phyloP scores from a whole-genome alignment of 768 basidiomycete genomes.

The Tulasnella sp. region DNA sequence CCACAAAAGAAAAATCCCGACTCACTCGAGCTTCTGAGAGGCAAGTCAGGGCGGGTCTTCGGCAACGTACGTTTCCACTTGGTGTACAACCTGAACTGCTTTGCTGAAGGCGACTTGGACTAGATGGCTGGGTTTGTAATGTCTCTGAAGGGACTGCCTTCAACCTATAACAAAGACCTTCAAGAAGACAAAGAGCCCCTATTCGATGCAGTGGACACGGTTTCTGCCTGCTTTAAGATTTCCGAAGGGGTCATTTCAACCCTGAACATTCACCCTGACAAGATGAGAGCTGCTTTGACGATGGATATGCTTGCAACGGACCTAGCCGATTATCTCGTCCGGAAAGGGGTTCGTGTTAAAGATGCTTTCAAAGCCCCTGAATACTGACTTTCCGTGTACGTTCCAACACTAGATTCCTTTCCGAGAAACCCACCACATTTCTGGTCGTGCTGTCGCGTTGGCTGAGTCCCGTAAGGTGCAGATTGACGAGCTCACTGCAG shows the following conservation, averaged over 20 bases:
- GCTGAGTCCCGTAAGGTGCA: constrained; percentile 81
- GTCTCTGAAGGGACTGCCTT: constrained; percentile 94
- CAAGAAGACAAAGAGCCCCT: constrained; percentile 98
- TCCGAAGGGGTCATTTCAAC: constrained; percentile 93
- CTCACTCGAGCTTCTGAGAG: constrained; percentile 89
- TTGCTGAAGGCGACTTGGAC: constrained; percentile 17
- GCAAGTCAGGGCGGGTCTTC: constrained; percentile 92
- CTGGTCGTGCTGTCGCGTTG: constrained; percentile 91
- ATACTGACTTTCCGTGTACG: constrained; percentile 10
- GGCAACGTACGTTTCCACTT: constrained; percentile 61
- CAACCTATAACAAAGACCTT: constrained; percentile 98
- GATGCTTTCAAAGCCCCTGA: not conserved
- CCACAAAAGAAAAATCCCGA: constrained; percentile 99
- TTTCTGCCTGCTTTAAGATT: constrained; percentile 84
- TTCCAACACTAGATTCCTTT: constrained; percentile 72
- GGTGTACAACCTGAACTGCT: constrained; percentile 16
- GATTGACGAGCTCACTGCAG: constrained; percentile 71
- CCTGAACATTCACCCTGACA: constrained; percentile 79
- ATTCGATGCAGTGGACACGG: constrained; percentile 88
- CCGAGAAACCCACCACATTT: constrained; percentile 97
- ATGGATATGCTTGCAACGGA: constrained; percentile 99
- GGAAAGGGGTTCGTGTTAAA: constrained; percentile 77
- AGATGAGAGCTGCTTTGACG: constrained; percentile 86
- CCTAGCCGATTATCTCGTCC: constrained; percentile 95
- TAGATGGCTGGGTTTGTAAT: constrained; percentile 97